phyloP scores from a whole-genome alignment of 164 flowering plant genomes.

The Vitis labrusca region DNA sequence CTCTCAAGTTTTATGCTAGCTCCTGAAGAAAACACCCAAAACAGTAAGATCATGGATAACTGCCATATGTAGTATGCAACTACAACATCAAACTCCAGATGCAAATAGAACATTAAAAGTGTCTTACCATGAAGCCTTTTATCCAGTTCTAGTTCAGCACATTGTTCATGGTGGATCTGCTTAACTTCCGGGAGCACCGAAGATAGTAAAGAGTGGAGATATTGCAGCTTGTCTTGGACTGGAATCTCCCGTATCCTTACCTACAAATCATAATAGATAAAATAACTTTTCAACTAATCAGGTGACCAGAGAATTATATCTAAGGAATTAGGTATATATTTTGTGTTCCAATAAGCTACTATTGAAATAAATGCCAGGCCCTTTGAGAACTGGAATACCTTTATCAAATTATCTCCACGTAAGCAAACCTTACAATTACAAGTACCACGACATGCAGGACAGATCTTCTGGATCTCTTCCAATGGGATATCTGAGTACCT shows the following conservation, averaged over 20 bases:
- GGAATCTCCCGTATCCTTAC: conserved; percentile 73
- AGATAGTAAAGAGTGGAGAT: conserved; percentile 69
- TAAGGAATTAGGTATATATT: neutral
- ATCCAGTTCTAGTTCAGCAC: conserved; percentile 78
- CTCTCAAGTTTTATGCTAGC: conserved; percentile 60
- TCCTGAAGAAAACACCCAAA: conserved; percentile 44
- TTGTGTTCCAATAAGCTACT: neutral
- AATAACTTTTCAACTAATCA: neutral
- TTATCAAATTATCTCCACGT: conserved; percentile 74
- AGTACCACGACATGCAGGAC: conserved; percentile 92
- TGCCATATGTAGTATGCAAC: neutral
- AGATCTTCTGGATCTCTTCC: conserved; percentile 76
- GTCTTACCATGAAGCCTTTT: conserved; percentile 65
- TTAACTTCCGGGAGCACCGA: conserved; percentile 85
- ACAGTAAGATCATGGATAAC: conserved; percentile 1
- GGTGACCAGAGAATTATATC: neutral
- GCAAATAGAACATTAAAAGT: conserved; percentile 8
- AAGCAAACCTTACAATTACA: conserved; percentile 84
- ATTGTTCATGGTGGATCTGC: conserved; percentile 74
- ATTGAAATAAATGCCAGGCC: neutral
- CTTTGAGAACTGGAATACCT: conserved; percentile 41
- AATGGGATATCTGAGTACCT: conserved; percentile 77
- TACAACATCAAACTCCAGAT: neutral
- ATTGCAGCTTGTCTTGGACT: conserved; percentile 67
- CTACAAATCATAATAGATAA: conserved; percentile 36